These are phyloP conservation scores for Fusarium tanahbumbuense DNA, from an alignment of 2,329 filamentous ascomycete species.

Conservation along the genomic window DNA sequence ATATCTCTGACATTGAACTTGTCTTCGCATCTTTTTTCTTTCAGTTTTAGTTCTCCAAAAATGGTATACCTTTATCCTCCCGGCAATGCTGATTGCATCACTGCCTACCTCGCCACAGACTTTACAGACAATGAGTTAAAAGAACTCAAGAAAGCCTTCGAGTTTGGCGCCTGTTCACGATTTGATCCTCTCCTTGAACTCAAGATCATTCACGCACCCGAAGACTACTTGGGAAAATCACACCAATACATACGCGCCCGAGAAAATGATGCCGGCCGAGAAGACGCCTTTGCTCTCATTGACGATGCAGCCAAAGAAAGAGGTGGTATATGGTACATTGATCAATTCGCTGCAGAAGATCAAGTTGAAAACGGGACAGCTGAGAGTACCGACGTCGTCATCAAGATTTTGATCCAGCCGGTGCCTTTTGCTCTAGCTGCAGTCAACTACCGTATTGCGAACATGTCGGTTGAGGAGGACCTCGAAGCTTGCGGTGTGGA, in stretches of 20 bases:
- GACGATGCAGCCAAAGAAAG: slow-evolving; percentile 6
- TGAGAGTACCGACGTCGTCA: slow-evolving; percentile 6
- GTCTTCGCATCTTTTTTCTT: background rate
- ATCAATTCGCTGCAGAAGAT: background rate
- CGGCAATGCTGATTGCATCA: background rate
- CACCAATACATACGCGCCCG: background rate
- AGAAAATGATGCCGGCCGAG: slow-evolving; percentile 9
- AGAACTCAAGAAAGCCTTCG: background rate
- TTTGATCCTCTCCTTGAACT: background rate
- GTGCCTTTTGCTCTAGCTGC: background rate
- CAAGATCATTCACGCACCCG: background rate
- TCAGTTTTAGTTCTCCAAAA: fast-evolving
- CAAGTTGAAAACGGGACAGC: background rate
- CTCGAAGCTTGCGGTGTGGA: background rate
- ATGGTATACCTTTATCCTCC: background rate
- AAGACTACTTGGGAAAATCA: background rate
- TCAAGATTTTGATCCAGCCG: slow-evolving; percentile 1
- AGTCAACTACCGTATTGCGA: slow-evolving; percentile 1
- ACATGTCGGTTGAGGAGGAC: background rate
- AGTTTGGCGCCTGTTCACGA: background rate
- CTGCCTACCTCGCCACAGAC: background rate
- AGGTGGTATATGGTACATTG: slow-evolving; percentile 9
- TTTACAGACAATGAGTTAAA: background rate
- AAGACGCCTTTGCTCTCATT: background rate
- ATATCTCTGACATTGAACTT: background rate